A percentile compares a stretch with the other conserved stretches of the same genome.
These are phyloP conservation scores for Chlamydomonas incerta DNA, from an alignment of 139 green algal species.

Conservation along the genomic window DNA sequence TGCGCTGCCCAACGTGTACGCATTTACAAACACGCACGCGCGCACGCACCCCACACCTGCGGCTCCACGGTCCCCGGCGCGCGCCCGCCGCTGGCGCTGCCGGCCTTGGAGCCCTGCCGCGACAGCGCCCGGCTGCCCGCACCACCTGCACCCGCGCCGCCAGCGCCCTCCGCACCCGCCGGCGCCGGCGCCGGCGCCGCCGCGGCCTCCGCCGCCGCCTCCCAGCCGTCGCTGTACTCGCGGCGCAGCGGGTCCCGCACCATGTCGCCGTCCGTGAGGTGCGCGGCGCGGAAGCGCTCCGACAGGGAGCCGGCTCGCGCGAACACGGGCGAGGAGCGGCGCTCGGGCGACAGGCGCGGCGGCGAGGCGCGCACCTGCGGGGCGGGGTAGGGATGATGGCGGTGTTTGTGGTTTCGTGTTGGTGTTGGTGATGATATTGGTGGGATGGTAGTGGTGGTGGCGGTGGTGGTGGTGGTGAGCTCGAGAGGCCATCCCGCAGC, in stretches of 20 bases:
- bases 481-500: too few species aligned
- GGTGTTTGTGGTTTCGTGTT: too few species aligned
- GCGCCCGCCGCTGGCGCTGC: background rate
- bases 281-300: slow-evolving; percentile 23
- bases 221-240: background rate
- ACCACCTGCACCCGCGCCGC: background rate
- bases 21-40: too few species aligned
- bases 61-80: background rate
- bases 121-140: background rate
- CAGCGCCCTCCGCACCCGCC: background rate
- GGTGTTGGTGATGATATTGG: too few species aligned
- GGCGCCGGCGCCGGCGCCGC: background rate
- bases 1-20: too few species aligned
- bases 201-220: background rate
- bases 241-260: slow-evolving; percentile 14
- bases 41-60: background rate
- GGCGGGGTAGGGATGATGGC: background rate
- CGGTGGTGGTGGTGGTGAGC: too few species aligned
- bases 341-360: background rate
- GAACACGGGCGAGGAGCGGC: background rate
- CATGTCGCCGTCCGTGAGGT: background rate
- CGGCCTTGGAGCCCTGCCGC: background rate
- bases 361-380: background rate
- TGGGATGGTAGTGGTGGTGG: too few species aligned
- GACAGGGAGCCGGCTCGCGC: slow-evolving; percentile 1